Percentiles rank a stretch among this genome's conserved stretches.
Evolutionary conservation across 2,329 filamentous ascomycete genomes (phyloP).

Genomic region (Chaetoscypha palmicola): DNA sequence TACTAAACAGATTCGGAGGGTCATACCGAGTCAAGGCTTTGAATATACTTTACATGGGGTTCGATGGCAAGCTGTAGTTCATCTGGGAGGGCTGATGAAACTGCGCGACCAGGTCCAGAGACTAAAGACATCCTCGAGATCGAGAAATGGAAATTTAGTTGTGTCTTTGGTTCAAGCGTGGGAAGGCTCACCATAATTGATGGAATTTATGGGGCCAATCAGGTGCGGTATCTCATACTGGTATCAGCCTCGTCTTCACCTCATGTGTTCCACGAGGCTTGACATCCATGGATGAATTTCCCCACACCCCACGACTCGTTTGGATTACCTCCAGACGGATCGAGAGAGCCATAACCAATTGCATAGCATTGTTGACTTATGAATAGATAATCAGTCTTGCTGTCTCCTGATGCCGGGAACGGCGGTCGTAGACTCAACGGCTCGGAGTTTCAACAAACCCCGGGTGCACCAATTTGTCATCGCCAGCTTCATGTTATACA

Average conservation of each 20-base stretch:
- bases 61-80: constrained; percentile 31
- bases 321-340: no score
- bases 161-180: constrained; percentile 1
- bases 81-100: constrained; percentile 22
- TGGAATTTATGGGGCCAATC: constrained; percentile 9
- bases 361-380: no score
- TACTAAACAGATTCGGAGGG: constrained; percentile 18
- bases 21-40: constrained; percentile 78
- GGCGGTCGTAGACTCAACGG: no score
- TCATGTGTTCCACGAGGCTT: not conserved
- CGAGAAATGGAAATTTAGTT: no score
- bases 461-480: no score
- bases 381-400: no score
- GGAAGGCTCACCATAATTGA: not conserved
- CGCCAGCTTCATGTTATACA: no score
- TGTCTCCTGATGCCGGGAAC: no score
- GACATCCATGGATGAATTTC: not conserved
- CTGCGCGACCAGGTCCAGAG: constrained; percentile 28
- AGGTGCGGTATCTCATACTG: no score
- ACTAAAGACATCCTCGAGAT: constrained; percentile 31
- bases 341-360: no score
- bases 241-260: constrained; percentile 6
- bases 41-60: constrained; percentile 83
- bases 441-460: no score
- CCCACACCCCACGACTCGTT: not conserved